These are phyloP conservation scores for Pestalotiopsis sp. DNA, from an alignment of 2,329 filamentous ascomycete genomes.

Conservation along the genomic window DNA sequence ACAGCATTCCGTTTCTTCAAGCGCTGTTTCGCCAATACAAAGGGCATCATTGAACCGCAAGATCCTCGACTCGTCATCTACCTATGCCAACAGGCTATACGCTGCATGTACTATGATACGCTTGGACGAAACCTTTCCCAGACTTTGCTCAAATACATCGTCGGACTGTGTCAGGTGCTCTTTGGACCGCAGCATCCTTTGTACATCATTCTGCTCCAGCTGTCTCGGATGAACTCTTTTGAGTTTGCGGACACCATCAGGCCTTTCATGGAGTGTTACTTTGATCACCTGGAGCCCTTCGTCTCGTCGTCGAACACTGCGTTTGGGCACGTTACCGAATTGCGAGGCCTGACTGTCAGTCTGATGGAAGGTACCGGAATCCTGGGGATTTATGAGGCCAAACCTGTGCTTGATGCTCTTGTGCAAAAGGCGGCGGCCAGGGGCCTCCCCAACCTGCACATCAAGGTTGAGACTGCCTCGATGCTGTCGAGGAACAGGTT, in stretches of 20 bases:
- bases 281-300: slow-evolving; percentile 17
- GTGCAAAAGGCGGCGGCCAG: background rate
- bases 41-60: slow-evolving; percentile 11
- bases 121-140: slow-evolving; percentile 13
- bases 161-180: slow-evolving; percentile 7
- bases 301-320: background rate
- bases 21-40: slow-evolving; percentile 10
- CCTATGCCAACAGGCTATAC: slow-evolving; percentile 14
- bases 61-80: slow-evolving; percentile 16
- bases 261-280: slow-evolving; percentile 16
- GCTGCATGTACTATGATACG: slow-evolving; percentile 15
- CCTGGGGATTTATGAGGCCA: slow-evolving; percentile 13
- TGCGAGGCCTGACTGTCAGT: slow-evolving; percentile 12
- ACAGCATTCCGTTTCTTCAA: slow-evolving; percentile 12
- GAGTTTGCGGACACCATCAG: slow-evolving; percentile 9
- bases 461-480: slow-evolving; percentile 12
- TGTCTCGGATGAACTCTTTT: slow-evolving; percentile 6
- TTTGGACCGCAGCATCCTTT: slow-evolving; percentile 7
- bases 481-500: background rate
- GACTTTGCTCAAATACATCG: slow-evolving; percentile 11
- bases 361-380: slow-evolving; percentile 15
- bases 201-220: slow-evolving; percentile 5
- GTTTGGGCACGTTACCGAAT: slow-evolving; percentile 10
- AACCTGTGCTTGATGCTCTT: slow-evolving; percentile 4
- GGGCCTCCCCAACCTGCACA: background rate